Base-by-base conservation (phyloP, 345 rosid genomes). In the Eutrema japonicum region DNA sequence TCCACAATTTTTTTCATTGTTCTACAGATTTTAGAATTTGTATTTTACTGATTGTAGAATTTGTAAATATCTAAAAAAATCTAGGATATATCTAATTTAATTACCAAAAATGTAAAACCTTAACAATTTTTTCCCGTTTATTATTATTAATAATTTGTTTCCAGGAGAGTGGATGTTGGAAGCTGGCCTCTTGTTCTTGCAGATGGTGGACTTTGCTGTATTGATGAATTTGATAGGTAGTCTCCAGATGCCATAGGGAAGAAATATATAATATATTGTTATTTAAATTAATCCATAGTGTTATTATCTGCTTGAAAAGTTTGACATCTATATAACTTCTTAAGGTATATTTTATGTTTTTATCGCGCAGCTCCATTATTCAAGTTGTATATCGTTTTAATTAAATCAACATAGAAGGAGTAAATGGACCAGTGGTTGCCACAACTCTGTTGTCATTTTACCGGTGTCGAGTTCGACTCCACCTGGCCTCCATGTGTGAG, bases 141-240 rank as follows among this genome's bases (percentile, higher is more conserved):
- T 2, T 59, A 35, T 33, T 56, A 26, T 47, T 53, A 45, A 53
- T 8, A 42, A 73, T 54, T 35, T 61, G 42, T 79, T 54, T 56
- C 9, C 63, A 94, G 97, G 98, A 65, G 97, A 91, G 82, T 91
- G 98, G 97, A 84, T 91, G 93, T 74, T 91, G 80, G 98, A 94
- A 87, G 98, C 98, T 61, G 26, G 98, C 98, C 63, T n/a, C 97
- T 94, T 77, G 98, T 94, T 79, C 81, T 94, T 58, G 98, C 98
- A 48, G 98, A 94, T 55, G 97, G 98, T 77, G 98, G 98, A 42
- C 89, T 94, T 74, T 94, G 98, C 76, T 94, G 98, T 79, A 94
- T 94, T 55, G 98, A 94, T 30, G 97, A 94, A 82, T 94, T 94
- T 81, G 98, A 89, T 84, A 92, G 98, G 98, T 78, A 66, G 10